Percentiles rank a stretch among this genome's conserved stretches.
Conservation (phyloP, 2,329 filamentous ascomycete species). For the Myriosclerotinia curreyana region DNA sequence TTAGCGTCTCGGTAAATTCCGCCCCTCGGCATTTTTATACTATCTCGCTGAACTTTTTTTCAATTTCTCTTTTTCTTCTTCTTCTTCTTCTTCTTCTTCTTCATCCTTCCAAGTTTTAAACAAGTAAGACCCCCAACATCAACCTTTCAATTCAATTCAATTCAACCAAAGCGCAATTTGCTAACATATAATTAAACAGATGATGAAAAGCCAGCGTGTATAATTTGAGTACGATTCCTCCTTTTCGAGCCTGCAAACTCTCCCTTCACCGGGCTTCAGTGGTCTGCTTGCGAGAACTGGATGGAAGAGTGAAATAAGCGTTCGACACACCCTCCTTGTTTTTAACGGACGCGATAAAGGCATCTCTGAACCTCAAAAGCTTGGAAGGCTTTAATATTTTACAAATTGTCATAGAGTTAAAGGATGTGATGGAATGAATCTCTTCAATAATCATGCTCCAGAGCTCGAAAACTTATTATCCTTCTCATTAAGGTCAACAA, state of each 20-base stretch:
- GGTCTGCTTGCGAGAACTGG: slow-evolving; percentile 66
- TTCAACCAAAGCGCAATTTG: too few species aligned
- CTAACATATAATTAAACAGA: slow-evolving; percentile 55
- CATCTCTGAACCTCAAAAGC: slow-evolving; percentile 80
- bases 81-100: too few species aligned
- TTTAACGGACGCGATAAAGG: slow-evolving; percentile 93
- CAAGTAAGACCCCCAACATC: slow-evolving; percentile 62
- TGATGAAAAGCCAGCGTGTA: slow-evolving; percentile 99
- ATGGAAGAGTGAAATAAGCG: slow-evolving; percentile 91
- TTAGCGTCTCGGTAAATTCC: slow-evolving; percentile 29
- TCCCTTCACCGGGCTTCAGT: slow-evolving; percentile 87
- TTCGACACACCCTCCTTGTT: slow-evolving; percentile 99
- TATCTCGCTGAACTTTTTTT: slow-evolving; percentile 41
- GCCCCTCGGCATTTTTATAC: slow-evolving; percentile 30
- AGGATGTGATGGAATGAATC: background rate
- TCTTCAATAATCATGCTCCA: background rate
- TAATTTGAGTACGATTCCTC: slow-evolving; percentile 75
- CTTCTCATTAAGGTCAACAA: too few species aligned
- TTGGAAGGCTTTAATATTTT: slow-evolving; percentile 48
- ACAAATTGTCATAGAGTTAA: background rate
- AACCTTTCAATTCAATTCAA: slow-evolving; percentile 8
- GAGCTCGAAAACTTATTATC: background rate
- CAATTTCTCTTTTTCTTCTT: slow-evolving; percentile 41
- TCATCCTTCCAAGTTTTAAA: slow-evolving; percentile 99
- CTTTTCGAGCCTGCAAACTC: slow-evolving; percentile 69